phyloP scores from a whole-genome alignment of 1,284 basidiomycete genomes.

The Cystobasidium slooffiae region DNA sequence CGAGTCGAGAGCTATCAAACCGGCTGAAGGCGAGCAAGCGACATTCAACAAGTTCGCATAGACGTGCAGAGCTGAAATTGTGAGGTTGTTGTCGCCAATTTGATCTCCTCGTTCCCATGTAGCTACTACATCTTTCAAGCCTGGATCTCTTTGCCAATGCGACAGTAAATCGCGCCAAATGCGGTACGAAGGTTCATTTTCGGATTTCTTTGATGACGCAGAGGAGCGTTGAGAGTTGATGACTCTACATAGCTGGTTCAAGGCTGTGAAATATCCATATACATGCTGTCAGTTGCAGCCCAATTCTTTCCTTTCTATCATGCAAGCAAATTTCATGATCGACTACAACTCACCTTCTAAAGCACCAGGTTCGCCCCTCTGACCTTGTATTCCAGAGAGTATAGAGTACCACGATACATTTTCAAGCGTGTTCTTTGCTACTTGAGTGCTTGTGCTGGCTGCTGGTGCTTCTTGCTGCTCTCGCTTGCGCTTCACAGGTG shows the following conservation, averaged over 20 bases:
- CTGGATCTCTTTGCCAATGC: constrained; percentile 29
- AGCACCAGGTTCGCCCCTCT: constrained; percentile 36
- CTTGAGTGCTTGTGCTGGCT: constrained; percentile 20
- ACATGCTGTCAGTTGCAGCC: not conserved
- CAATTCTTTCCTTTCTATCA: not conserved
- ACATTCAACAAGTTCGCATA: constrained; percentile 33
- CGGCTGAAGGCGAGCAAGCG: constrained; percentile 22
- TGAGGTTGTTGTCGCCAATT: constrained; percentile 18
- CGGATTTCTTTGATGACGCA: constrained; percentile 33
- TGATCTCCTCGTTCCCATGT: constrained; percentile 39
- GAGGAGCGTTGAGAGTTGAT: constrained; percentile 22
- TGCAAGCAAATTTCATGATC: constrained; percentile 10
- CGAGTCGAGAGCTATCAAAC: constrained; percentile 37
- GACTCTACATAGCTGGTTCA: constrained; percentile 22
- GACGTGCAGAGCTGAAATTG: constrained; percentile 23
- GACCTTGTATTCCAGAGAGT: constrained; percentile 28
- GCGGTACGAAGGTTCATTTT: constrained; percentile 25
- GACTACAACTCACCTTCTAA: constrained; percentile 25
- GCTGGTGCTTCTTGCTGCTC: constrained; percentile 32
- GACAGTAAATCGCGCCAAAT: constrained; percentile 34
- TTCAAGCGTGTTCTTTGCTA: not conserved
- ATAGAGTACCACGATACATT: constrained; percentile 20
- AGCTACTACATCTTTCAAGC: constrained; percentile 28
- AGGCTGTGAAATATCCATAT: constrained; percentile 2
- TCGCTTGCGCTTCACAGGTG: constrained; percentile 31